Evolutionary conservation across 1,284 basidiomycete species (phyloP).

Genomic region (Dichomitus squalens): DNA sequence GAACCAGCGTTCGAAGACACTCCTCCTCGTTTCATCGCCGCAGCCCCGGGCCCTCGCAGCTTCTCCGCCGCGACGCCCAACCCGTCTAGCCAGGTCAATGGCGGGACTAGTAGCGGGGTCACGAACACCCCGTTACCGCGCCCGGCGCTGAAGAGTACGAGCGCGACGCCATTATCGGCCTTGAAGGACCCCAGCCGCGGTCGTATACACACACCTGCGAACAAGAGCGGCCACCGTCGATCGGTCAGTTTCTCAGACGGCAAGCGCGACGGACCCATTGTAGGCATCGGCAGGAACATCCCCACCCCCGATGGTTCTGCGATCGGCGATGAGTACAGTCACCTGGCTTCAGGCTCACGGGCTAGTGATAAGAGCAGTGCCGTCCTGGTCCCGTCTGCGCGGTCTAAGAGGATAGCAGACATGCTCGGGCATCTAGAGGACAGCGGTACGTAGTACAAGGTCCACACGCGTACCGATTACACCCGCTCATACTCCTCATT

Average conservation of each 20-base stretch:
- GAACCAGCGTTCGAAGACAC: conserved; percentile 25
- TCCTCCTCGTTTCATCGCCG: conserved; percentile 17
- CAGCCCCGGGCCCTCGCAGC: neutral
- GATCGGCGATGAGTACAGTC: conserved; percentile 38
- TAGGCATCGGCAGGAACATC: conserved; percentile 51
- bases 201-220: conserved; percentile 54
- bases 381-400: conserved; percentile 56
- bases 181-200: conserved; percentile 50
- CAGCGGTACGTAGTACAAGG: conserved; percentile 49
- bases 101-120: neutral
- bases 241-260: conserved; percentile 97
- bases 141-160: conserved; percentile 56
- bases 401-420: conserved; percentile 79
- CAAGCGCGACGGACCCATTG: conserved; percentile 81
- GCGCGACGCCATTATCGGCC: conserved; percentile 55
- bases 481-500: neutral
- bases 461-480: neutral
- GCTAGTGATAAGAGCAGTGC: conserved; percentile 5
- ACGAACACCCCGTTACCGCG: conserved; percentile 48
- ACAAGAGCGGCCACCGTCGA: conserved; percentile 54
- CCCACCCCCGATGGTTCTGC: conserved; percentile 35
- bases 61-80: conserved; percentile 20
- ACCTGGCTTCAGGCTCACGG: conserved; percentile 14
- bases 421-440: conserved; percentile 75
- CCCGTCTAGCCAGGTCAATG: conserved; percentile 15